These are phyloP conservation scores for Penstemon newberryi DNA, from an alignment of 257 asterid genomes.

Conservation along the genomic window DNA sequence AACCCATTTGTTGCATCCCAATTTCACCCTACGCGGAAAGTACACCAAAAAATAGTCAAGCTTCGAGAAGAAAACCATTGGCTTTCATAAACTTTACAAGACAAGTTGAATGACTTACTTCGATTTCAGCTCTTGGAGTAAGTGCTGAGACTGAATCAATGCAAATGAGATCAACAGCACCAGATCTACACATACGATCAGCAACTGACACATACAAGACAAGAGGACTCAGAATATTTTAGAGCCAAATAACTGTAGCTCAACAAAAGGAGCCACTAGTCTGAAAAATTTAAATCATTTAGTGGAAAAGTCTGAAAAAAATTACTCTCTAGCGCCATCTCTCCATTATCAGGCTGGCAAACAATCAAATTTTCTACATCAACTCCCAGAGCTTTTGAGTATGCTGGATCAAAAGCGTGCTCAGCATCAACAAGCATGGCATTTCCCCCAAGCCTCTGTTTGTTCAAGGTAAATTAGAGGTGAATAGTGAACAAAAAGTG, in stretches of 20 bases:
- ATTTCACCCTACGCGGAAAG: conserved; percentile 77
- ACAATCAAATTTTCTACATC: conserved; percentile 97
- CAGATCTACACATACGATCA: conserved; percentile 97
- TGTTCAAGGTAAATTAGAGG: conserved; percentile 27
- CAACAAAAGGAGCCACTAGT: conserved; percentile 13
- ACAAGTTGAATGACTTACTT: conserved; percentile 51
- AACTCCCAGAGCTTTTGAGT: conserved; percentile 91
- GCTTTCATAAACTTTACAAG: conserved; percentile 22
- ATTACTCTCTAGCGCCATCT: conserved; percentile 98
- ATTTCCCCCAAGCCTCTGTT: conserved; percentile 94
- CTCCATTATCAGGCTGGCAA: conserved; percentile 99
- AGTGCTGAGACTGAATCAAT: conserved; percentile 99
- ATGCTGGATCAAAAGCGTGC: conserved; percentile 98
- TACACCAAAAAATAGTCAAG: conserved; percentile 12
- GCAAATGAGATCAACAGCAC: conserved; percentile 97
- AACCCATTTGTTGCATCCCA: conserved; percentile 99
- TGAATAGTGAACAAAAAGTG: conserved; percentile 11
- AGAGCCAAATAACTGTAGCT: conserved; percentile 14
- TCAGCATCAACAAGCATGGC: conserved; percentile 99
- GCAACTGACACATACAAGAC: conserved; percentile 65
- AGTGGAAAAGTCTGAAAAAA: conserved; percentile 32
- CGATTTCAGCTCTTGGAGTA: conserved; percentile 98
- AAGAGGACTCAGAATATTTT: conserved; percentile 5
- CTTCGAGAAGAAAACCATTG: conserved; percentile 2
- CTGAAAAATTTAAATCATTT: neutral